Percentiles rank a stretch among this genome's conserved stretches.
These are phyloP conservation scores for Eutrema japonicum DNA, from an alignment of 345 rosid species.

Conservation along the genomic window DNA sequence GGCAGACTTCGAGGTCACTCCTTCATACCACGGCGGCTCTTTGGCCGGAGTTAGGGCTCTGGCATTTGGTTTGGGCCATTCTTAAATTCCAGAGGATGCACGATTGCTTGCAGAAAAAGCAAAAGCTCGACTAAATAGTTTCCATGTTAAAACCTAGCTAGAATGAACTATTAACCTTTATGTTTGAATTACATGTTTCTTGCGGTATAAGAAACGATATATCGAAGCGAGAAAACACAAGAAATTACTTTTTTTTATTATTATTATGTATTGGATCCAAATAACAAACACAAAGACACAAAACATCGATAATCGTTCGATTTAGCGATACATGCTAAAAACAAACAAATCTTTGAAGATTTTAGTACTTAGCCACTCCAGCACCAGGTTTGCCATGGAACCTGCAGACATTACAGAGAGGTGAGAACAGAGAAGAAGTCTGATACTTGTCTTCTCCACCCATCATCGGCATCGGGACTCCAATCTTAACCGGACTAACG, in stretches of 20 bases:
- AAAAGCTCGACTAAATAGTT: slow-evolving; percentile 39
- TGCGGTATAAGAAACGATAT: background rate
- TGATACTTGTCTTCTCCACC: slow-evolving; percentile 73
- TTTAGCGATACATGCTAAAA: slow-evolving; percentile 9
- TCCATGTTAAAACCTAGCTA: background rate
- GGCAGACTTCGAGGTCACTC: slow-evolving; percentile 60
- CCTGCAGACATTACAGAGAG: slow-evolving; percentile 58
- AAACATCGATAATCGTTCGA: background rate
- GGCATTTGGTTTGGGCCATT: slow-evolving; percentile 68
- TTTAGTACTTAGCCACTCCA: slow-evolving; percentile 38
- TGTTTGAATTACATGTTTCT: slow-evolving; percentile 21
- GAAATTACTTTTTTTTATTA: slow-evolving; percentile 30
- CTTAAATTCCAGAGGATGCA: slow-evolving; percentile 57
- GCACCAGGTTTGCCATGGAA: slow-evolving; percentile 47
- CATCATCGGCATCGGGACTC: slow-evolving; percentile 76
- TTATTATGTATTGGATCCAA: slow-evolving; percentile 15
- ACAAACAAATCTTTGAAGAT: slow-evolving; percentile 6
- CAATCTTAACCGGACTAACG: slow-evolving; percentile 65
- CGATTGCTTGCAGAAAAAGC: slow-evolving; percentile 56
- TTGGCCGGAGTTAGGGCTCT: slow-evolving; percentile 75
- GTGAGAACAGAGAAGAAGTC: slow-evolving; percentile 58
- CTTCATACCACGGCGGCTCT: slow-evolving; percentile 53
- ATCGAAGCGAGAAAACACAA: background rate
- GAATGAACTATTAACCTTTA: background rate
- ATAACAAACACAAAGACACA: background rate